Percentiles rank a stretch among this genome's conserved stretches.
Evolutionary conservation across 169 alveolate species (phyloP).

Genomic region (Cryptosporidium sp.): DNA sequence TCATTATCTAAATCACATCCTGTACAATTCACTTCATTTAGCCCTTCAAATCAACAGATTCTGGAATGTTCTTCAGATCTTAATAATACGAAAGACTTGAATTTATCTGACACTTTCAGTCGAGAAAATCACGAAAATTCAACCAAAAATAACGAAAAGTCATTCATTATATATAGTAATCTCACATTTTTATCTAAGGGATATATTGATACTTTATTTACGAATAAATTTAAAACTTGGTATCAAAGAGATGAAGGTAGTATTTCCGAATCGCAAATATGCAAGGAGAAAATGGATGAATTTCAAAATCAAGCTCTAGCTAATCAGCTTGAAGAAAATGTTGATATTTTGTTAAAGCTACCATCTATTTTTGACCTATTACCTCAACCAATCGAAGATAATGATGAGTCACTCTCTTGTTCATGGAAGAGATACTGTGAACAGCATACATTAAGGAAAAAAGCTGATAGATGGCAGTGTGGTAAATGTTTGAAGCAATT

Average conservation of each 20-base stretch:
- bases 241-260: slow-evolving; percentile 7
- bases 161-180: background rate
- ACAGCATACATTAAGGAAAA: slow-evolving; percentile 51
- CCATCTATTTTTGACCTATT: slow-evolving; percentile 30
- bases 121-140: background rate
- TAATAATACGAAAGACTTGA: background rate
- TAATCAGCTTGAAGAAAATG: slow-evolving; percentile 24
- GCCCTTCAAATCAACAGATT: background rate
- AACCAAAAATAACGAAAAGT: background rate
- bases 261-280: slow-evolving; percentile 3
- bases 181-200: slow-evolving; percentile 37
- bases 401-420: slow-evolving; percentile 14
- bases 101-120: background rate
- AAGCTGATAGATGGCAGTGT: slow-evolving; percentile 74
- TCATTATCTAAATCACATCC: slow-evolving; percentile 9
- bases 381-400: slow-evolving; percentile 12
- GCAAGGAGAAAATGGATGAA: background rate
- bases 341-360: slow-evolving; percentile 10
- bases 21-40: background rate
- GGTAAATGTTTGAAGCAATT: slow-evolving; percentile 66
- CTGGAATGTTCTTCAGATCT: background rate
- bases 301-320: background rate
- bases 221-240: slow-evolving; percentile 31
- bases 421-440: slow-evolving; percentile 57
- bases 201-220: slow-evolving; percentile 16